phyloP scores from a whole-genome alignment of 176 grass and related monocot genomes.

The Zoysia japonica region DNA sequence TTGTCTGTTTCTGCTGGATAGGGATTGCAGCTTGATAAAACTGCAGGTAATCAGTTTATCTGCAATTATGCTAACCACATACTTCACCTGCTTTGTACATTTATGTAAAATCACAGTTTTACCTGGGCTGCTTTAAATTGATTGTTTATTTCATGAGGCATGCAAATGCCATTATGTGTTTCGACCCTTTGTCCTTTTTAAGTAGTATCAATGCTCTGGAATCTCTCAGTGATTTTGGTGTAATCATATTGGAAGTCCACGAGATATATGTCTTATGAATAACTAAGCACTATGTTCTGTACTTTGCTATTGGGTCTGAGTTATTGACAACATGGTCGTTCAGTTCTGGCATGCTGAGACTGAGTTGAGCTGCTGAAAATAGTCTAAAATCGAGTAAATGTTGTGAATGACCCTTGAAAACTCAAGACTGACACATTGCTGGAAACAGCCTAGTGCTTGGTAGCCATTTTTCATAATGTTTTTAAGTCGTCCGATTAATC shows the following conservation, averaged over 20 bases:
- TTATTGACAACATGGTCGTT: neutral
- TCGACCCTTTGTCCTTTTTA: neutral
- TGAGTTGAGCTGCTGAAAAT: slow-evolving; percentile 9
- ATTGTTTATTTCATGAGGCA: neutral
- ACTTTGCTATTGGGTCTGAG: neutral
- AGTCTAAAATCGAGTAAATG: neutral
- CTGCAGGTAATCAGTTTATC: slow-evolving; percentile 45
- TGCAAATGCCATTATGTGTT: too few species aligned
- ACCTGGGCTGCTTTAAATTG: neutral
- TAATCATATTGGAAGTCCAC: neutral
- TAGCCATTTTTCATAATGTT: neutral
- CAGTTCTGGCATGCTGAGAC: neutral
- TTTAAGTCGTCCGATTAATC: too few species aligned
- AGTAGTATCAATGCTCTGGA: neutral
- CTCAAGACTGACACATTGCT: neutral
- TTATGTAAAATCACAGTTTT: slow-evolving; percentile 3
- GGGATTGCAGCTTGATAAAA: slow-evolving; percentile 41
- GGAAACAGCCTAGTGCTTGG: slow-evolving; percentile 16
- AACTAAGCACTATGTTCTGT: neutral
- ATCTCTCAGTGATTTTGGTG: neutral
- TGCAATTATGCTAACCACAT: neutral
- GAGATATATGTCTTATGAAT: neutral
- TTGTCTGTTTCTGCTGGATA: slow-evolving; percentile 25
- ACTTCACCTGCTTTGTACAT: slow-evolving; percentile 19
- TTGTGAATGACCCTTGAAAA: neutral